A percentile compares a stretch with the other conserved stretches of the same genome.
Conservation (phyloP, 1,139 yeast species). For the Yamadazyma membranifaciens region DNA sequence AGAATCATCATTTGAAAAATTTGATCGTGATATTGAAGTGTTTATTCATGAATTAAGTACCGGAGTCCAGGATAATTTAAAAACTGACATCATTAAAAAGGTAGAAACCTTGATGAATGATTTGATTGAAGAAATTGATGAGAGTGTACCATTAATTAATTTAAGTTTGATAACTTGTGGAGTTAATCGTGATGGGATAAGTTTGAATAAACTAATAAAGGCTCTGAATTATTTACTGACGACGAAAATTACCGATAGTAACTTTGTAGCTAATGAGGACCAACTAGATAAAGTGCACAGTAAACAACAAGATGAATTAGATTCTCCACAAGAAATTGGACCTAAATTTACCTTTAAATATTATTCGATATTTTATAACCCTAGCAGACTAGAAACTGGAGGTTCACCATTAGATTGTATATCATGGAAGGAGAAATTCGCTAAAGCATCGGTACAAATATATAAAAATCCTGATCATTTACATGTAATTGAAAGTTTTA, state of each 20-base stretch:
- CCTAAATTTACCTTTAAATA: constrained; percentile 59
- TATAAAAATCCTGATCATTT: constrained; percentile 26
- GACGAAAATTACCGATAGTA: background rate
- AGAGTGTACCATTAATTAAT: constrained; percentile 67
- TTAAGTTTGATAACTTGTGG: constrained; percentile 72
- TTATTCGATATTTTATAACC: constrained; percentile 66
- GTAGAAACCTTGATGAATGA: constrained; percentile 52
- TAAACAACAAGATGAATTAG: constrained; percentile 12
- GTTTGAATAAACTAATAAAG: constrained; percentile 35
- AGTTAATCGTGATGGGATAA: constrained; percentile 53
- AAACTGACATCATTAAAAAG: constrained; percentile 36
- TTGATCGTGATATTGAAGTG: constrained; percentile 49
- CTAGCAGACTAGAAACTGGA: constrained; percentile 41
- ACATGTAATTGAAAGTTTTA: constrained; percentile 55
- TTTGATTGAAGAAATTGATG: constrained; percentile 56
- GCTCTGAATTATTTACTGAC: constrained; percentile 53
- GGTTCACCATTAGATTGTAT: constrained; percentile 36
- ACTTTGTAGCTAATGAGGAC: no score
- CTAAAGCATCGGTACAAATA: constrained; percentile 51
- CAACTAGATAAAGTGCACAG: constrained; percentile 5
- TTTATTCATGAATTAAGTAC: constrained; percentile 22
- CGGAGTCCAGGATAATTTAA: constrained; percentile 21
- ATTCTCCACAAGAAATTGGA: constrained; percentile 35
- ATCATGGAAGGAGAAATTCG: constrained; percentile 75
- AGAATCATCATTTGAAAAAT: constrained; percentile 56